Conservation (phyloP, 2,329 filamentous ascomycete genomes). For the Tolypocladium endophyticum region DNA sequence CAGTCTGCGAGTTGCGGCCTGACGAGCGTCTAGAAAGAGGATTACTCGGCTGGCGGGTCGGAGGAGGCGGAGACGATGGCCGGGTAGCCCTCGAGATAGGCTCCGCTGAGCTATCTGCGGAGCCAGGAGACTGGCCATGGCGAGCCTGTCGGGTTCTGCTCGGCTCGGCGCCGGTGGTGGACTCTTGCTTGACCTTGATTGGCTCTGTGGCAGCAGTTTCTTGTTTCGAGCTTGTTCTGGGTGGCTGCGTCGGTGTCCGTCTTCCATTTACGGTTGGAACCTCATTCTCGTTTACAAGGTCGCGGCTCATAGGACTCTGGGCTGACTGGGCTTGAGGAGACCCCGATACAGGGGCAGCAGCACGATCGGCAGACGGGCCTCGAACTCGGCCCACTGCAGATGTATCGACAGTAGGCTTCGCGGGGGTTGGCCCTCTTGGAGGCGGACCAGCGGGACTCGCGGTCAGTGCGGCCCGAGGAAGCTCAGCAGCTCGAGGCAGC, state of each 20-base stretch:
- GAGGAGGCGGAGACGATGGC: constrained; percentile 48
- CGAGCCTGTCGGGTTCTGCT: constrained; percentile 22
- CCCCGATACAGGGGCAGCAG: constrained; percentile 18
- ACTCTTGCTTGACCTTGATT: constrained; percentile 26
- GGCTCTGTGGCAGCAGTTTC: constrained; percentile 19
- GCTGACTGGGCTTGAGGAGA: constrained; percentile 23
- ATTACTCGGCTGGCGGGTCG: constrained; percentile 45
- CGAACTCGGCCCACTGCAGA: constrained; percentile 31
- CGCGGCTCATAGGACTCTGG: constrained; percentile 31
- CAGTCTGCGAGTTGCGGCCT: constrained; percentile 53
- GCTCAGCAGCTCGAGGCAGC: constrained; percentile 21
- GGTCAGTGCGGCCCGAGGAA: constrained; percentile 16
- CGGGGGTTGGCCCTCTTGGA: constrained; percentile 41
- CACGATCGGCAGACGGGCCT: constrained; percentile 39
- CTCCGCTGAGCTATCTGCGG: constrained; percentile 59
- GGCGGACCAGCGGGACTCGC: constrained; percentile 38
- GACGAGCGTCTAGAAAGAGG: constrained; percentile 50
- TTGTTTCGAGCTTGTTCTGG: constrained; percentile 24
- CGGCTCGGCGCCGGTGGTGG: constrained; percentile 13
- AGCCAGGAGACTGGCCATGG: constrained; percentile 45
- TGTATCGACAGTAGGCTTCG: constrained; percentile 32
- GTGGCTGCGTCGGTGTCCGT: constrained; percentile 49
- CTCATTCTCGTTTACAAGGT: constrained; percentile 33
- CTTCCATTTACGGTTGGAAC: constrained; percentile 47
- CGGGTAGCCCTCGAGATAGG: constrained; percentile 35